These are phyloP conservation scores for Paramecium sonneborni DNA, from an alignment of 73 alveolate species.

Conservation along the genomic window DNA sequence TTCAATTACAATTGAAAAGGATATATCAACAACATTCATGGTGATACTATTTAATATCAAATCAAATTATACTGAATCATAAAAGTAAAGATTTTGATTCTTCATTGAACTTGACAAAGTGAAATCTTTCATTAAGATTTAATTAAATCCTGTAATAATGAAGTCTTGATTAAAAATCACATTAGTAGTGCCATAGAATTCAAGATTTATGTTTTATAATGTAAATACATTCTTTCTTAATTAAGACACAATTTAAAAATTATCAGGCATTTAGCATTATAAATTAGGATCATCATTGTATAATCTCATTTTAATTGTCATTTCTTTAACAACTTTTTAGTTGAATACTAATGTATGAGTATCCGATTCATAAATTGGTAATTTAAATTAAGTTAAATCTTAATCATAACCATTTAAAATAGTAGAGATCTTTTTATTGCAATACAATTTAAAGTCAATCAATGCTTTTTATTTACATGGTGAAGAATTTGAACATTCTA, in stretches of 20 bases:
- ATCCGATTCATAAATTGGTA: neutral
- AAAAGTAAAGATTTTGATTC: neutral
- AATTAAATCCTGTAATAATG: neutral
- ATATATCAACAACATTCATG: neutral
- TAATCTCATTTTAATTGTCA: neutral
- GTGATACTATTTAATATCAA: neutral
- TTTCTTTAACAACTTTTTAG: neutral
- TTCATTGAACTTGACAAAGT: neutral
- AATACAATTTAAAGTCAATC: neutral
- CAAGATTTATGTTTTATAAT: neutral
- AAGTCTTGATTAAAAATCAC: neutral
- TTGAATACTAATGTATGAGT: neutral
- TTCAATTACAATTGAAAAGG: neutral
- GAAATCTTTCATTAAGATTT: neutral
- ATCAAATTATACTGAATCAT: neutral
- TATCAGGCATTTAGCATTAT: neutral
- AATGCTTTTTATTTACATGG: neutral
- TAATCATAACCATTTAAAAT: neutral
- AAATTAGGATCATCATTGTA: neutral
- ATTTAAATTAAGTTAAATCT: neutral
- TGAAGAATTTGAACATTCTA: neutral
- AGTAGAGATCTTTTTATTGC: neutral
- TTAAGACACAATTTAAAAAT: neutral
- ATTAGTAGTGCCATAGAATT: neutral
- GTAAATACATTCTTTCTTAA: neutral